Evolutionary conservation across 495 filamentous ascomycete genomes (phyloP).

Genomic region (Neurospora africana): DNA sequence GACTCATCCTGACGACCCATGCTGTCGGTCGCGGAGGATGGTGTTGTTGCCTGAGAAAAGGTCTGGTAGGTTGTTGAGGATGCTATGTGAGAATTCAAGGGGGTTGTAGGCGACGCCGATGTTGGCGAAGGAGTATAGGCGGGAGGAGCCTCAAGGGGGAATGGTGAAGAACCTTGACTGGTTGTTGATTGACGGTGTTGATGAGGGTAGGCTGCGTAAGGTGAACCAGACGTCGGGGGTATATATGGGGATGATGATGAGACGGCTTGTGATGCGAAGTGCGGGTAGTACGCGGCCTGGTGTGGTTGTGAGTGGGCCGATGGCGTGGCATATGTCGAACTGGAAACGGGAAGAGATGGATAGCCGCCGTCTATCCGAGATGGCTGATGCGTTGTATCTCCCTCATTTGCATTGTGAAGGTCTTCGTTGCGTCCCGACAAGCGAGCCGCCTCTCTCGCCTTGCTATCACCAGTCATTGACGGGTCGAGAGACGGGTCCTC

Average conservation of each 20-base stretch:
- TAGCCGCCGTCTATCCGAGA: neutral
- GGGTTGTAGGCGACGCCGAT: conserved; percentile 23
- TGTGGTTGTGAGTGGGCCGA: conserved; percentile 1
- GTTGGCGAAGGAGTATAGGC: conserved; percentile 34
- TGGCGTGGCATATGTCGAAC: neutral
- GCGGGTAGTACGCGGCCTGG: conserved; percentile 14
- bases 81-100: conserved; percentile 3
- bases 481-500: conserved; percentile 1
- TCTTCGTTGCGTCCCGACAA: neutral
- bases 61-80: neutral
- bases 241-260: conserved; percentile 10
- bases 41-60: conserved; percentile 23
- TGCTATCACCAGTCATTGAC: conserved; percentile 24
- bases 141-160: conserved; percentile 32
- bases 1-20: conserved; percentile 33
- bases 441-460: conserved; percentile 29
- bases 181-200: neutral
- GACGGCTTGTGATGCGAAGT: conserved; percentile 5
- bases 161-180: conserved; percentile 6
- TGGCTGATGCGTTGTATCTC: neutral
- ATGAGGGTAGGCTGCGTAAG: conserved; percentile 15
- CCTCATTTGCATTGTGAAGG: neutral
- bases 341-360: neutral
- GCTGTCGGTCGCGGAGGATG: conserved; percentile 21
- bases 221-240: conserved; percentile 8